Base-by-base conservation (phyloP, 176 grass and related monocot genomes). In the Oryza rufipogon region DNA sequence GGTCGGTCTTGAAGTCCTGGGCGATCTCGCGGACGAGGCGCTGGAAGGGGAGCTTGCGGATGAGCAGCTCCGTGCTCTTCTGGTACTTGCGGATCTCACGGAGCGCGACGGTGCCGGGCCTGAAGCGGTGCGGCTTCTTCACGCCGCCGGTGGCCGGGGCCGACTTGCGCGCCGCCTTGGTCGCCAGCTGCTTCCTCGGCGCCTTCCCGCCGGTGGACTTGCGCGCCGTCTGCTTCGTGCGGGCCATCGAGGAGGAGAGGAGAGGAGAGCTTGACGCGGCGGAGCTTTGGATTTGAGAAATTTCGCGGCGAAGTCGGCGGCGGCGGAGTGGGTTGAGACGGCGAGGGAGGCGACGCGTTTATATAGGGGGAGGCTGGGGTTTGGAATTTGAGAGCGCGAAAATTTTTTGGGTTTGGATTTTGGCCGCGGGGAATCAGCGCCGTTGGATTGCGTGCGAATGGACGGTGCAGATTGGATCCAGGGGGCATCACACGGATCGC, bases 1-100 rank as follows among this genome's bases (percentile, higher is more conserved):
- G 86, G 52, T 96, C 89, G 5, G 91, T 96, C 91, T 96, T 96
- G 81, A 96, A 96, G 46, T 96, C 91, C 81, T 96, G 91, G 6
- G 88, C 91, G 51, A 93, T 96, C 88, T 96, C 94, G 2, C 91
- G 66, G 6, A 96, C 86, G 0, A 96, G 74, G 11, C 94, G 83
- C 86, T 96, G 91, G 80, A 93, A 93, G 0, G 94, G 89, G 4
- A 96, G 91, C 91, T 96, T 96, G 64, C 91, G 81, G 78, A 96
- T 93, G 0, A 96, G 91, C 77, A 96, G 94, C 81, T 96, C 89
- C 20, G 89, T 96, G 86, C 94, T 96, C 91, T 96, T 96, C 86
- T 96, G 86, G 70, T 96, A 96, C 91, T 91, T 96, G 66, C 89
- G 82, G 84, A 96, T 96, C 88, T 96, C 91, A 0, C 89, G 77